Percentiles rank a stretch among this genome's conserved stretches.
These are phyloP conservation scores for Chlamydomonas schloesseri DNA, from an alignment of 139 green algal genomes.

Conservation along the genomic window DNA sequence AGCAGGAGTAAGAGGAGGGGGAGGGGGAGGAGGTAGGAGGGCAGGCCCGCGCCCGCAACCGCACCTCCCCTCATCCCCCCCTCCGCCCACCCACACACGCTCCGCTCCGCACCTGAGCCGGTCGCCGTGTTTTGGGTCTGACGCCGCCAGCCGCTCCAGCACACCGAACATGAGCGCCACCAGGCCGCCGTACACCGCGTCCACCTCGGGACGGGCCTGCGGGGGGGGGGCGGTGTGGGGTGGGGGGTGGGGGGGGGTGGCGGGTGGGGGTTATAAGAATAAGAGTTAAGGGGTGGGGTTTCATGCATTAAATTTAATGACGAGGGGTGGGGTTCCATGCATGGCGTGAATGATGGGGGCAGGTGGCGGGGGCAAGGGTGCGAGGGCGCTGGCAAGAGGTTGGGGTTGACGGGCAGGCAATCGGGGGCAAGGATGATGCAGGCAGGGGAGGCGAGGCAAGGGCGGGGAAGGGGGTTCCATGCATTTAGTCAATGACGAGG, in stretches of 20 bases:
- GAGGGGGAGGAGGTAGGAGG: background rate
- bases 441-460: no score
- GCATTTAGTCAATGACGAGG: no score
- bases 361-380: no score
- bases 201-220: conserved; percentile 29
- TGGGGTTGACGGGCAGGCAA: no score
- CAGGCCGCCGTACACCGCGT: conserved; percentile 28
- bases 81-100: background rate
- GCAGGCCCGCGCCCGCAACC: background rate
- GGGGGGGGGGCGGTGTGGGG: background rate
- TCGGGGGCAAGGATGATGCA: no score
- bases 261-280: no score
- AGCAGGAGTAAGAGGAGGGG: background rate
- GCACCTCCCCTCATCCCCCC: background rate
- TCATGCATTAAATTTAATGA: no score
- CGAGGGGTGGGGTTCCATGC: no score
- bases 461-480: no score
- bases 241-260: background rate
- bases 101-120: conserved; percentile 13
- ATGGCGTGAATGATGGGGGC: no score
- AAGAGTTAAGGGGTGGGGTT: no score
- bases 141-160: conserved; percentile 50
- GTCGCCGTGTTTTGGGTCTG: conserved; percentile 65
- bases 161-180: conserved; percentile 36
- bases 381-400: no score